These are phyloP conservation scores for Lepidium campestre DNA, from an alignment of 441 rosid species.

Conservation along the genomic window DNA sequence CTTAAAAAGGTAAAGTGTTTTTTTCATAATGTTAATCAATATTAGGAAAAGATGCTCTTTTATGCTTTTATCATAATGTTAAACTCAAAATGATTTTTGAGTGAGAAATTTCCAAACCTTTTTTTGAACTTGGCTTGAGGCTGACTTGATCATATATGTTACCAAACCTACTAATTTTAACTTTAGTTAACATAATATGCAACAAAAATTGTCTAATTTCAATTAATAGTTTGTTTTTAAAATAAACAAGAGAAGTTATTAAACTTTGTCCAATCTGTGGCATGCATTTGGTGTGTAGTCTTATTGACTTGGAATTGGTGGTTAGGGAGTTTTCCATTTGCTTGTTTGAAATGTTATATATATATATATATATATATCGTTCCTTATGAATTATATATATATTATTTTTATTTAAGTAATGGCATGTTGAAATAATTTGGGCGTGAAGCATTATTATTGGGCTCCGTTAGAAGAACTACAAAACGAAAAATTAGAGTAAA, in stretches of 20 bases:
- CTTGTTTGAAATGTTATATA: not conserved
- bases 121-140: constrained; percentile 6
- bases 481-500: not conserved
- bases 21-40: not conserved
- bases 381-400: not conserved
- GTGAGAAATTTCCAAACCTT: constrained; percentile 30
- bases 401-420: not conserved
- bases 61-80: not conserved
- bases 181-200: constrained; percentile 1
- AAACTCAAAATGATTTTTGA: constrained; percentile 22
- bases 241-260: not conserved
- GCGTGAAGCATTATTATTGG: not conserved
- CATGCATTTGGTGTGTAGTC: constrained; percentile 28
- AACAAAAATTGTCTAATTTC: not conserved
- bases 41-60: not conserved
- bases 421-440: constrained; percentile 1
- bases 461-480: not conserved
- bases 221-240: not conserved
- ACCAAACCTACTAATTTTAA: constrained; percentile 21
- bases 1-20: constrained; percentile 14
- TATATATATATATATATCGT: not conserved
- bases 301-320: constrained; percentile 26
- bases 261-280: constrained; percentile 17
- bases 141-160: constrained; percentile 15
- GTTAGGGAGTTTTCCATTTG: constrained; percentile 27